A percentile compares a stretch with the other conserved stretches of the same genome.
phyloP scores from a whole-genome alignment of 108 stramenopile genomes.

The Nitzschia putrida region DNA sequence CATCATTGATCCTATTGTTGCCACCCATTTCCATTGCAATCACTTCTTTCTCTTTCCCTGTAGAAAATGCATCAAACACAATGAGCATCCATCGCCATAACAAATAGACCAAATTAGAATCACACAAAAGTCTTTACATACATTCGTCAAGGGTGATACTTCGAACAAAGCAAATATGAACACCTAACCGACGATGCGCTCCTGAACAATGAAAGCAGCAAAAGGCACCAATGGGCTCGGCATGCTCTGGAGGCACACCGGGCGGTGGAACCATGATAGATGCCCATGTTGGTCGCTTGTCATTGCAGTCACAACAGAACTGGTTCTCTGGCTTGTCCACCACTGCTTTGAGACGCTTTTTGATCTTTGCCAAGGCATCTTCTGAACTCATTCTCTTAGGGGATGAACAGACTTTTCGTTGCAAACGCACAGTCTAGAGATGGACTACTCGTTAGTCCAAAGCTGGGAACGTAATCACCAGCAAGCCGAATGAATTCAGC shows the following conservation, averaged over 20 bases:
- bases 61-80: neutral
- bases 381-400: too few relatives aligned
- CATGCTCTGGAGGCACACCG: conserved; percentile 40
- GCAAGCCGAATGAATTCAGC: too few relatives aligned
- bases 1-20: conserved; percentile 57
- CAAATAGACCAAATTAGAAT: neutral
- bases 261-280: conserved; percentile 65
- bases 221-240: conserved; percentile 76
- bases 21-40: conserved; percentile 70
- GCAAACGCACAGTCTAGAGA: too few relatives aligned
- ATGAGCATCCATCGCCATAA: neutral
- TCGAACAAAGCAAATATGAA: conserved; percentile 90
- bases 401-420: too few relatives aligned
- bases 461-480: too few relatives aligned
- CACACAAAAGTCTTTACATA: conserved; percentile 16
- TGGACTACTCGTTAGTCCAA: too few relatives aligned
- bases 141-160: conserved; percentile 71
- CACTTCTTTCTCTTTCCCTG: conserved; percentile 72
- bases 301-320: conserved; percentile 76
- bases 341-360: conserved; percentile 42
- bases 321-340: conserved; percentile 63
- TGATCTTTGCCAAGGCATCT: neutral
- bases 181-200: conserved; percentile 88
- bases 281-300: conserved; percentile 86
- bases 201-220: conserved; percentile 93